phyloP scores from a whole-genome alignment of 768 basidiomycete species.

The Tulasnella sp. region DNA sequence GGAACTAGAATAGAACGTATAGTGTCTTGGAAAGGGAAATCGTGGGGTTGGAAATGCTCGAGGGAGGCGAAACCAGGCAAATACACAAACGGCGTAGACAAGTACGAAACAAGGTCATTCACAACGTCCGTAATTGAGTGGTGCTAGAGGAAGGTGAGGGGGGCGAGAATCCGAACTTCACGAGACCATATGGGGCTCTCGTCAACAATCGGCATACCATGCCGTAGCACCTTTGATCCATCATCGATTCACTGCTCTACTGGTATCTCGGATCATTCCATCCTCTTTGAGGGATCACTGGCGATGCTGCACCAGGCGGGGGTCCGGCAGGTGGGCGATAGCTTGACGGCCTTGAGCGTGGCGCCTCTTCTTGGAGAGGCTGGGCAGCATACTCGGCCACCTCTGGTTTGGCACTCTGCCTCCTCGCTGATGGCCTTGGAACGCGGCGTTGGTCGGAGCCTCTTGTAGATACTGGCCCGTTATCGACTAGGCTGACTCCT shows the following conservation, averaged over 20 bases:
- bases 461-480: constrained; percentile 78
- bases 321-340: constrained; percentile 50
- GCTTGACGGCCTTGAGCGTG: constrained; percentile 47
- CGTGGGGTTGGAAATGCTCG: background rate
- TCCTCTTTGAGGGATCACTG: constrained; percentile 46
- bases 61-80: background rate
- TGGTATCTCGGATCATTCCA: constrained; percentile 34
- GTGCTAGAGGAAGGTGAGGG: background rate
- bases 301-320: constrained; percentile 77
- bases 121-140: constrained; percentile 6
- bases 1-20: constrained; percentile 14
- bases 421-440: constrained; percentile 60
- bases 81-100: constrained; percentile 20
- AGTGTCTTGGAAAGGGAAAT: constrained; percentile 5
- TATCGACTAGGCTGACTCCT: constrained; percentile 78
- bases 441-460: constrained; percentile 76
- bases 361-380: constrained; percentile 39
- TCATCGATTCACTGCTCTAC: constrained; percentile 12
- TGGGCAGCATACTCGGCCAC: constrained; percentile 40
- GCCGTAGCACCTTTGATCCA: background rate
- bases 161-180: background rate
- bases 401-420: constrained; percentile 61
- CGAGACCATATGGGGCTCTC: constrained; percentile 8
- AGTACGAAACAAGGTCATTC: constrained; percentile 5
- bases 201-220: background rate